Evolutionary conservation across 345 rosid species (phyloP).

Genomic region (Crucihimalaya himalaica): DNA sequence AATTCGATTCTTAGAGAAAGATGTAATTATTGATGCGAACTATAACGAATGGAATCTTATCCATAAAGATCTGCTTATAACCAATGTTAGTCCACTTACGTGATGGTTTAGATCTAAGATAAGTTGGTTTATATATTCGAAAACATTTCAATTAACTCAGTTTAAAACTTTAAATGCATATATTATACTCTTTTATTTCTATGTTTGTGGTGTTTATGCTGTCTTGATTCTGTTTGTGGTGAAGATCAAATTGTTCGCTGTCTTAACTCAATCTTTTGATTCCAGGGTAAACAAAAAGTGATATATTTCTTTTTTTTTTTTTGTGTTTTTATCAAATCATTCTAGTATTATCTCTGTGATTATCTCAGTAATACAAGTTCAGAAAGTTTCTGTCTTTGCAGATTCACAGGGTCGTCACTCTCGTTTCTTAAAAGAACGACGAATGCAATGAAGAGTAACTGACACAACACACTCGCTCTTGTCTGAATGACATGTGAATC

Average conservation of each 20-base stretch:
- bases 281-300: background rate
- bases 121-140: background rate
- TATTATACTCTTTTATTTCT: background rate
- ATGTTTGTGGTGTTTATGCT: background rate
- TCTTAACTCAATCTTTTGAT: background rate
- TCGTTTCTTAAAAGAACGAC: slow-evolving; percentile 67
- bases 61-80: background rate
- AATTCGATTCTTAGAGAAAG: slow-evolving; percentile 18
- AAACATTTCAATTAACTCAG: background rate
- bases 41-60: slow-evolving; percentile 27
- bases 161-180: background rate
- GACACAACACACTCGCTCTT: background rate
- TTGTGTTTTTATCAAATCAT: background rate
- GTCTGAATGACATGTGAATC: background rate
- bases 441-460: slow-evolving; percentile 58
- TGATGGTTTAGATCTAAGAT: background rate
- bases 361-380: background rate
- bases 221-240: background rate
- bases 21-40: slow-evolving; percentile 22
- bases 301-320: background rate
- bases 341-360: too few species aligned
- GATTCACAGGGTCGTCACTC: slow-evolving; percentile 73
- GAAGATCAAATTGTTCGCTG: too few species aligned
- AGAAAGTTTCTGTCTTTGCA: background rate
- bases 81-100: slow-evolving; percentile 1